These are phyloP conservation scores for Malbranchea cinnamomea DNA, from an alignment of 2,329 filamentous ascomycete genomes.

Conservation along the genomic window DNA sequence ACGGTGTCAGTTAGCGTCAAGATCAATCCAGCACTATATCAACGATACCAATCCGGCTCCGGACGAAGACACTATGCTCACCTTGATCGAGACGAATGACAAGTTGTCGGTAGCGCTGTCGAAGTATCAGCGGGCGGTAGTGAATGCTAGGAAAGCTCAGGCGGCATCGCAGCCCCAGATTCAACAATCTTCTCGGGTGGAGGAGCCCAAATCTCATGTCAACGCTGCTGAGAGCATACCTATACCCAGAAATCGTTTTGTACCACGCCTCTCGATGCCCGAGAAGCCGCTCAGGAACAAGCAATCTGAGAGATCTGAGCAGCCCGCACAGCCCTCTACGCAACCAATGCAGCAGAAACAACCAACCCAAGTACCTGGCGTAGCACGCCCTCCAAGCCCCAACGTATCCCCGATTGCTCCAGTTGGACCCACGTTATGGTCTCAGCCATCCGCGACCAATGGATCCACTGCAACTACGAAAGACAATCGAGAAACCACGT, in stretches of 20 bases:
- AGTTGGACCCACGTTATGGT: neutral
- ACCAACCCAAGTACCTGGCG: neutral
- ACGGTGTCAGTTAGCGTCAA: slow-evolving; percentile 65
- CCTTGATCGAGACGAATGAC: slow-evolving; percentile 87
- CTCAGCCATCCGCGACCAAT: neutral
- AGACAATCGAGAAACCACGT: slow-evolving; percentile 5
- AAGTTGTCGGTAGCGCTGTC: slow-evolving; percentile 69
- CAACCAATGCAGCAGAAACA: slow-evolving; percentile 1
- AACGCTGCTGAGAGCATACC: slow-evolving; percentile 3
- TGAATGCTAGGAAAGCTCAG: slow-evolving; percentile 37
- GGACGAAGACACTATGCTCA: slow-evolving; percentile 88
- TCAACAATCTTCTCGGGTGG: neutral
- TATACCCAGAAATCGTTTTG: slow-evolving; percentile 3
- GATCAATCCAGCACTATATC: slow-evolving; percentile 78
- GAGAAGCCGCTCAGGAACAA: slow-evolving; percentile 7
- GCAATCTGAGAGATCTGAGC: too few species aligned
- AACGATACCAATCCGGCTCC: slow-evolving; percentile 60
- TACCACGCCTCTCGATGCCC: slow-evolving; percentile 9
- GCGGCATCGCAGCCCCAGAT: slow-evolving; percentile 3
- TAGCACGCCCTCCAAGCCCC: neutral
- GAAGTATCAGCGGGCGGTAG: slow-evolving; percentile 67
- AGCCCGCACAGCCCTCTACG: neutral
- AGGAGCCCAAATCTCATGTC: neutral
- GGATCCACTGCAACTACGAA: slow-evolving; percentile 9
- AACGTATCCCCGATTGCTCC: slow-evolving; percentile 2